Evolutionary conservation across 2,329 filamentous ascomycete genomes (phyloP), one percentile per base, ranked within the genome.

Genomic region (Keithomyces neogunnii): DNA sequence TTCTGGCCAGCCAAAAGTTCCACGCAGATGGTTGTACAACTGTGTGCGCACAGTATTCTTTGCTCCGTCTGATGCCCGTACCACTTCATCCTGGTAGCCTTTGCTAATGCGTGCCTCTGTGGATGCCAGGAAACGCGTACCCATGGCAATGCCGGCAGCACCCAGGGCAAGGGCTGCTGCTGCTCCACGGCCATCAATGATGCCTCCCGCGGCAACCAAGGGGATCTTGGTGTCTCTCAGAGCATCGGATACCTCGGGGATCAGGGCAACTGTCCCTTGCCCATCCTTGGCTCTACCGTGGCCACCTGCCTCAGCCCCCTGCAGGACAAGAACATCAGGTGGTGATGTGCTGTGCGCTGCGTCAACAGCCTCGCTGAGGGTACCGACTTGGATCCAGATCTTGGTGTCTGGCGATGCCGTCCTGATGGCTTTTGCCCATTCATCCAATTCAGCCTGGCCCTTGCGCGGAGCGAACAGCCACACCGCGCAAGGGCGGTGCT

Each of bases 101-200:
- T 62, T 63, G 47, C 56, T 61, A 36, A 74, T 67, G 5, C 69
- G 65, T 1, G 71, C 62, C 56, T 75, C 71, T 0, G 52, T 59
- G 0, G 68, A 59, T 0, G 80, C 81, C 0, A 87, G 72, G 51
- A 85, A 82, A 6, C 82, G 72, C 1, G 84, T 87, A 0, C 85
- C 85, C 70, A 88, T 73, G 0, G 73, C 78, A 0, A 75, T 72
- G 0, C 79, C 84, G 0, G 67, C 62, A 1, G 78, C 77, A 0
- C 80, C 78, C 1, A 81, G 66, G 1, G 69, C 63, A 10, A 80
- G 61, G 2, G 74, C 73, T 0, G 77, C 76, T 5, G 73, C 73
- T 0, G 73, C 65, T 0, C 76, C 76, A 26, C 76, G 64, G 0
- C 76, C 76, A 52, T 81, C 77, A 0, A 69, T 66, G 30, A 81